phyloP scores from a whole-genome alignment of 495 filamentous ascomycete genomes.

The Neurospora sp. region DNA sequence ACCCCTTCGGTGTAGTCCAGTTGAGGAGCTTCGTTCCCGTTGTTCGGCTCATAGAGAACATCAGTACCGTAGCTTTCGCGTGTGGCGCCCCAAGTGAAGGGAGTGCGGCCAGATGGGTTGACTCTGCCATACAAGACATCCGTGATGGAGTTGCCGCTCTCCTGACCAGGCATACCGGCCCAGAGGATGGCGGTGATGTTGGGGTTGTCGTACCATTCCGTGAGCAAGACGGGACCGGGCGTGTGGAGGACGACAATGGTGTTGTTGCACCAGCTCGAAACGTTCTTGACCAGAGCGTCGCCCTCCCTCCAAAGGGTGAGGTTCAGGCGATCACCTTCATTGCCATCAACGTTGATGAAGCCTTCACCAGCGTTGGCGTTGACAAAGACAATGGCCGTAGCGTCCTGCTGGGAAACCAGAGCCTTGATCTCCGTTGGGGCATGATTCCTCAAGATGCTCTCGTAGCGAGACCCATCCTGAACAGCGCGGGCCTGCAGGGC shows the following conservation, averaged over 20 bases:
- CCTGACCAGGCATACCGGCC: slow-evolving; percentile 87
- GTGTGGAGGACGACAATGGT: slow-evolving; percentile 90
- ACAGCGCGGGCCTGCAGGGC: slow-evolving; percentile 70
- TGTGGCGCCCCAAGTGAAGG: slow-evolving; percentile 77
- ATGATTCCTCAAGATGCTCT: slow-evolving; percentile 69
- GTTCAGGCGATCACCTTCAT: slow-evolving; percentile 86
- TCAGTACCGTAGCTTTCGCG: slow-evolving; percentile 66
- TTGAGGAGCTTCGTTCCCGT: slow-evolving; percentile 61
- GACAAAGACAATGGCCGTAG: slow-evolving; percentile 73
- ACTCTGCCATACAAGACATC: slow-evolving; percentile 86
- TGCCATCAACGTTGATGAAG: slow-evolving; percentile 74
- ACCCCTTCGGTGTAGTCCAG: slow-evolving; percentile 73
- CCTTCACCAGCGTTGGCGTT: slow-evolving; percentile 83
- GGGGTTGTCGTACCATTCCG: slow-evolving; percentile 68
- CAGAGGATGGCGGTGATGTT: slow-evolving; percentile 92
- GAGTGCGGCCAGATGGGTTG: slow-evolving; percentile 76
- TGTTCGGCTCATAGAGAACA: slow-evolving; percentile 66
- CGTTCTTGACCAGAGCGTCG: slow-evolving; percentile 67
- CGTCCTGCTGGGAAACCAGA: slow-evolving; percentile 56
- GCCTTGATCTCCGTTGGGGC: slow-evolving; percentile 43
- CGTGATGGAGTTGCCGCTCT: slow-evolving; percentile 81
- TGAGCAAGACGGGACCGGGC: slow-evolving; percentile 67
- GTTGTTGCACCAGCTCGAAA: slow-evolving; percentile 71
- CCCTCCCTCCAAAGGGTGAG: slow-evolving; percentile 80
- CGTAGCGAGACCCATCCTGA: slow-evolving; percentile 50